phyloP scores from a whole-genome alignment of 768 basidiomycete species.

The Phylloporus sp. region DNA sequence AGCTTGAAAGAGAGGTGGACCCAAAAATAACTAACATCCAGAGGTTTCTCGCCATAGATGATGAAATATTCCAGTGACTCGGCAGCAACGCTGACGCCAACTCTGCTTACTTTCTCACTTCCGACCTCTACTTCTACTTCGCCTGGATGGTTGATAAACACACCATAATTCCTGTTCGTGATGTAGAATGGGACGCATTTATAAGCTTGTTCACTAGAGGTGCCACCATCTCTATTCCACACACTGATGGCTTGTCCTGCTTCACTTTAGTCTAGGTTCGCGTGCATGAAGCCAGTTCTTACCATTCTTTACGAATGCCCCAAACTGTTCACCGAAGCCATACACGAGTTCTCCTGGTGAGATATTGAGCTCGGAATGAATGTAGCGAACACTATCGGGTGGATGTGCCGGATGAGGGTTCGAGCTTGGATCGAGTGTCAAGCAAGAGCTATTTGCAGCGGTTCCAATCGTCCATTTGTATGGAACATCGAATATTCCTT shows the following conservation, averaged over 20 bases:
- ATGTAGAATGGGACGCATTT: slow-evolving; percentile 69
- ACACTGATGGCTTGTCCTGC: slow-evolving; percentile 55
- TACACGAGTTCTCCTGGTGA: slow-evolving; percentile 71
- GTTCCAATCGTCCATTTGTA: slow-evolving; percentile 48
- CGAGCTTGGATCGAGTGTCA: slow-evolving; percentile 54
- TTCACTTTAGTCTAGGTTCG: slow-evolving; percentile 12
- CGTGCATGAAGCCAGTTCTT: slow-evolving; percentile 25
- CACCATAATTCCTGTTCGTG: slow-evolving; percentile 67
- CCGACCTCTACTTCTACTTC: slow-evolving; percentile 75
- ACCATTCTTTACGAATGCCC: slow-evolving; percentile 74
- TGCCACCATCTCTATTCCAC: slow-evolving; percentile 78
- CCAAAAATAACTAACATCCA: slow-evolving; percentile 36
- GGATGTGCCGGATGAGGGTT: slow-evolving; percentile 47
- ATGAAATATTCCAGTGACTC: slow-evolving; percentile 66
- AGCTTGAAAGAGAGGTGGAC: neutral
- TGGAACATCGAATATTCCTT: slow-evolving; percentile 54
- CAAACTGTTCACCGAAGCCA: slow-evolving; percentile 74
- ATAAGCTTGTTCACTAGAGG: slow-evolving; percentile 63
- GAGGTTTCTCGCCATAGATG: slow-evolving; percentile 64
- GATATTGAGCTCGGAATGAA: slow-evolving; percentile 56
- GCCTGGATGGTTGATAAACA: slow-evolving; percentile 73
- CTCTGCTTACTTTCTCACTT: slow-evolving; percentile 60
- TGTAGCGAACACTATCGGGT: slow-evolving; percentile 44
- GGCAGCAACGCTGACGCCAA: slow-evolving; percentile 61
- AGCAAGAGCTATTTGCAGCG: slow-evolving; percentile 53